A percentile compares a stretch with the other conserved stretches of the same genome.
Conservation (phyloP, 2,329 filamentous ascomycete genomes). For the Knufia fluminis region DNA sequence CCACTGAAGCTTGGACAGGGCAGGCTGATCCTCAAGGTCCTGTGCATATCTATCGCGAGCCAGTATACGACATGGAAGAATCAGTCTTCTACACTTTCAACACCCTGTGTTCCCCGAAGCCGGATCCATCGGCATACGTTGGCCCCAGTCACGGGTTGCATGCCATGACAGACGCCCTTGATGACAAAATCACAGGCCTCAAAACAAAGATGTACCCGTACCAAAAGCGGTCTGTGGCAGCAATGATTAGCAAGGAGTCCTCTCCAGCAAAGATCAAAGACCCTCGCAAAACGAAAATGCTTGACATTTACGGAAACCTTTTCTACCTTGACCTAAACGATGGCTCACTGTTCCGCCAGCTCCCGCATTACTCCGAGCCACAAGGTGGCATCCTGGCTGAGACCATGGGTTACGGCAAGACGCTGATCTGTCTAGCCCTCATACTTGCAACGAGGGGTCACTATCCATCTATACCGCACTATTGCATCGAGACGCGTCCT, state of each 20-base stretch:
- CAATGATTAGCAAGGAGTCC: slow-evolving; percentile 75
- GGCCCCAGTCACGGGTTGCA: slow-evolving; percentile 26
- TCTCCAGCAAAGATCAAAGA: slow-evolving; percentile 58
- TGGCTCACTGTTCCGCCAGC: slow-evolving; percentile 53
- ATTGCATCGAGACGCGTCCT: slow-evolving; percentile 41
- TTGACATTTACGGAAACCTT: slow-evolving; percentile 49
- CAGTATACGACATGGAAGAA: slow-evolving; percentile 28
- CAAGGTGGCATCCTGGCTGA: slow-evolving; percentile 52
- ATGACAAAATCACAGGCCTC: slow-evolving; percentile 28
- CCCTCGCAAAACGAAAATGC: slow-evolving; percentile 55
- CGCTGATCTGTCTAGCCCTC: slow-evolving; percentile 69
- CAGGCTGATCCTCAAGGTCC: slow-evolving; percentile 15
- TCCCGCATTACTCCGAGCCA: slow-evolving; percentile 62
- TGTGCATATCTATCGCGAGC: slow-evolving; percentile 14
- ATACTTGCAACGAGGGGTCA: slow-evolving; percentile 68
- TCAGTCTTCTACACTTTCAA: slow-evolving; percentile 45
- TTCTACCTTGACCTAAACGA: slow-evolving; percentile 66
- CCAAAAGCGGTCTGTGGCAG: slow-evolving; percentile 67
- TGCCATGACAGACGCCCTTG: slow-evolving; percentile 31
- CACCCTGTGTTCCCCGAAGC: slow-evolving; percentile 34
- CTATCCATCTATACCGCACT: slow-evolving; percentile 55
- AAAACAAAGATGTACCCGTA: slow-evolving; percentile 63
- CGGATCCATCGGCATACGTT: slow-evolving; percentile 25
- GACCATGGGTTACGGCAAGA: slow-evolving; percentile 62
- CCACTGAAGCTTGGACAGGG: slow-evolving; percentile 32